Base-by-base conservation (phyloP, 805 yeast genomes). In the Pichia paraexigua region DNA sequence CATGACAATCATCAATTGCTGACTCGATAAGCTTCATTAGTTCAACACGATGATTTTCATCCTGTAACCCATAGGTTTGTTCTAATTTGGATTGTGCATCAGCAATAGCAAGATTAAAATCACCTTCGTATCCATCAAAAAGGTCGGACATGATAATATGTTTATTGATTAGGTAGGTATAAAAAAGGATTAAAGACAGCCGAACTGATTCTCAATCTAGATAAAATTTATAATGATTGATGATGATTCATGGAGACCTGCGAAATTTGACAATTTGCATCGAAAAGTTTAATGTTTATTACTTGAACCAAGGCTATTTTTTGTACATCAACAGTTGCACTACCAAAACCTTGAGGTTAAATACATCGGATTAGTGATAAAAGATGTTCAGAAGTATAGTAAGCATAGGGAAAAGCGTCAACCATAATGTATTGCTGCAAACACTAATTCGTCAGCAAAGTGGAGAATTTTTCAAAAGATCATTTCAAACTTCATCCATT, bases 1-100 rank as follows among this genome's bases (percentile, higher is more conserved):
- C 95, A 50, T 81, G 76, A 39, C 85, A 84, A 62, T 88, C 96
- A 59, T 88, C 96, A n/a, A 85, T 72, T 20, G 84, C 77, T 44
- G 75, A 72, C 61, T 86, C 90, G 2, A 80, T 75, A 17, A 83
- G 79, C 58, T 76, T 76, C 68, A 83, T 71, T 18, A 82, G 73
- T 12, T 69, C 72, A 41, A 75, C 73, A 50, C 89, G 73, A 48
- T 72, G 77, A 46, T 75, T 82, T 50, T 57, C 57, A 52, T 61
- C 78, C 28, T 71, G 67, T 10, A 74, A 70, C 6, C 76, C 73
- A 12, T 77, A 68, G 13, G 82, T 74, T 55, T 79, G 79, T 15
- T 76, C 72, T 42, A 87, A 69, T 61, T 82, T 84, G 58, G 83
- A 79, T 58, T 77, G 78, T 35, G 89, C 83, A 57, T 87, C 95